phyloP scores from a whole-genome alignment of 179 eudicot species.

The Beta lomatogona region DNA sequence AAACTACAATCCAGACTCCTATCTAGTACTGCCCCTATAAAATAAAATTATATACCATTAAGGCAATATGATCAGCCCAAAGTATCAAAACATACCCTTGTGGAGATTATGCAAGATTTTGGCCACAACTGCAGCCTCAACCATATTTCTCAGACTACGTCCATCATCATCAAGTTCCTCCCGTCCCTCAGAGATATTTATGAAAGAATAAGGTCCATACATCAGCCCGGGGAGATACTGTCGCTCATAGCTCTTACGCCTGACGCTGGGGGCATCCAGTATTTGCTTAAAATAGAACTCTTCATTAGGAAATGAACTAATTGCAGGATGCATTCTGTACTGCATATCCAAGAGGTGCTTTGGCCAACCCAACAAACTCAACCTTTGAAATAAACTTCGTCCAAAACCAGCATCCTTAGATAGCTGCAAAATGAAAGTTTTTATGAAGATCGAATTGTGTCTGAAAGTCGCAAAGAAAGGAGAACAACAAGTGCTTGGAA shows the following conservation, averaged over 20 bases:
- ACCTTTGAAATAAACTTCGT: slow-evolving; percentile 68
- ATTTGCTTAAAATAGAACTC: slow-evolving; percentile 53
- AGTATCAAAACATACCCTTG: slow-evolving; percentile 41
- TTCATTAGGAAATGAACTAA: slow-evolving; percentile 67
- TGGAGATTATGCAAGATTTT: slow-evolving; percentile 40
- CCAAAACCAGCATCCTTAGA: slow-evolving; percentile 64
- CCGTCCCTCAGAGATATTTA: slow-evolving; percentile 60
- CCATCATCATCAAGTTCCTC: slow-evolving; percentile 61
- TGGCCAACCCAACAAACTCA: slow-evolving; percentile 57
- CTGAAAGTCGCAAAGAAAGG: background rate
- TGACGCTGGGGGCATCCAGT: slow-evolving; percentile 52
- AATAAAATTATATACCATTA: background rate
- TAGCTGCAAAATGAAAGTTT: slow-evolving; percentile 33
- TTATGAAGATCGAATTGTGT: background rate
- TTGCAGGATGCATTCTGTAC: slow-evolving; percentile 79
- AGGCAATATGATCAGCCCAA: background rate
- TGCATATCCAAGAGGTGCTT: slow-evolving; percentile 68
- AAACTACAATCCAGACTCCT: background rate
- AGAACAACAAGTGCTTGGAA: background rate
- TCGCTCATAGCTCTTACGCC: slow-evolving; percentile 35
- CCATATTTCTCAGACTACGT: slow-evolving; percentile 48
- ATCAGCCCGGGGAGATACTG: slow-evolving; percentile 48
- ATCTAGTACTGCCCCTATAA: background rate
- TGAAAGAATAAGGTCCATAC: slow-evolving; percentile 78
- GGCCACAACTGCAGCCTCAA: slow-evolving; percentile 42